phyloP scores from a whole-genome alignment of 345 rosid species.

The Acer campestre region DNA sequence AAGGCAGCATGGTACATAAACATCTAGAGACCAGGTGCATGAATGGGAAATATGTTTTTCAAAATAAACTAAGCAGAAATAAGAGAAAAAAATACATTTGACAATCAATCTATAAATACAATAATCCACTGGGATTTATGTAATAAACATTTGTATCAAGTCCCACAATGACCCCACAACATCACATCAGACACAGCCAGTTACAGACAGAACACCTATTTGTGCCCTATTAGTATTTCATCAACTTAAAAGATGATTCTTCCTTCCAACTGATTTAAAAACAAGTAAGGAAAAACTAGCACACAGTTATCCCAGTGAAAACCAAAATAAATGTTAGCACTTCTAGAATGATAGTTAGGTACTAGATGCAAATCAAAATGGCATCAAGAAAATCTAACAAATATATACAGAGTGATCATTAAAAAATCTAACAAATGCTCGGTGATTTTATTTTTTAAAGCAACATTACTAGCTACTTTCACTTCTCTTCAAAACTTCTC shows the following conservation, averaged over 20 bases:
- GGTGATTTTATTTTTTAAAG: background rate
- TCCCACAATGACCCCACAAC: background rate
- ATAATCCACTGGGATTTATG: background rate
- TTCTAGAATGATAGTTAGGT: background rate
- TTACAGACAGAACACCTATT: background rate
- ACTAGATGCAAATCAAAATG: background rate
- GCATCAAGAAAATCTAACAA: background rate
- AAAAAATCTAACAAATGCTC: background rate
- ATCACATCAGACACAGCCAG: background rate
- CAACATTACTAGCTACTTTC: background rate
- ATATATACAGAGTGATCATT: background rate
- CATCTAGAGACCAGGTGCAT: background rate
- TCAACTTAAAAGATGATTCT: background rate
- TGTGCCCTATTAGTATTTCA: background rate
- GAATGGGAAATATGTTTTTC: background rate
- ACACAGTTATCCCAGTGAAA: background rate
- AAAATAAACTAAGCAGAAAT: background rate
- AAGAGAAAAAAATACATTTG: background rate
- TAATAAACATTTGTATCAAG: background rate
- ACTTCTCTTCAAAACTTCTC: background rate
- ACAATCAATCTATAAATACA: background rate
- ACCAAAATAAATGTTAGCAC: background rate
- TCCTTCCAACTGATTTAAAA: background rate
- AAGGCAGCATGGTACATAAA: conserved; percentile 1
- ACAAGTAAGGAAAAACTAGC: background rate